Conservation (phyloP, 106 monocot species). For the Amphibolis antarctica region DNA sequence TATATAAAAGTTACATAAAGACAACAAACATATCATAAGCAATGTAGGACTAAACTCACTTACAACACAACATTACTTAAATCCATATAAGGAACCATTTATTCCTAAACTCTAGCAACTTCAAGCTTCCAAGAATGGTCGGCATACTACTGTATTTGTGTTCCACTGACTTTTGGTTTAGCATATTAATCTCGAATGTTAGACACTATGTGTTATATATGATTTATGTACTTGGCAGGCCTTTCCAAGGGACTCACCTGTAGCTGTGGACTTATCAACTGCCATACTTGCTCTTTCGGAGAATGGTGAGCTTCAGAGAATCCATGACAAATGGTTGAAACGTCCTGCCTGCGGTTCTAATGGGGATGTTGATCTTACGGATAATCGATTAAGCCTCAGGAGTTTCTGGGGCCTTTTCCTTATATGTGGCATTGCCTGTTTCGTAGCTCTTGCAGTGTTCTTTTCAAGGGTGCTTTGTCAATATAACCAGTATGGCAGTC, state of each 20-base stretch:
- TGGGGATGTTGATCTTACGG: conserved; percentile 7
- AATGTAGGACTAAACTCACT: too few species aligned
- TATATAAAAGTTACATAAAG: too few species aligned
- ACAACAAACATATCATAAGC: too few species aligned
- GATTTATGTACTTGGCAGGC: conserved; percentile 26
- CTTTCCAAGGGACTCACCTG: conserved; percentile 90
- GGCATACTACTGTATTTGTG: background rate
- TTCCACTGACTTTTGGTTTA: background rate
- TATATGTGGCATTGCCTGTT: conserved; percentile 53
- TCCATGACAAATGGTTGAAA: conserved; percentile 75
- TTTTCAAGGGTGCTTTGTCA: conserved; percentile 48
- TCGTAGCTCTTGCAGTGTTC: conserved; percentile 50
- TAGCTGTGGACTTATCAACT: conserved; percentile 79
- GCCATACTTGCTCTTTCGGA: conserved; percentile 80
- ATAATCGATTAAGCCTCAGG: conserved; percentile 32
- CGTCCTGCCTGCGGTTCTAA: conserved; percentile 18
- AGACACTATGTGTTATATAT: background rate
- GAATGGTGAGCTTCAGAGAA: conserved; percentile 78
- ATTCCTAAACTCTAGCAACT: background rate
- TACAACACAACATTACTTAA: too few species aligned
- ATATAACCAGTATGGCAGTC: conserved; percentile 29
- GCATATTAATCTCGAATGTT: too few species aligned
- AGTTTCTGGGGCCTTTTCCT: conserved; percentile 97
- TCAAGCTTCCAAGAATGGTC: background rate
- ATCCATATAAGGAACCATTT: too few species aligned